Base-by-base conservation (phyloP, 306 rosid species). In the Vicia faba region DNA sequence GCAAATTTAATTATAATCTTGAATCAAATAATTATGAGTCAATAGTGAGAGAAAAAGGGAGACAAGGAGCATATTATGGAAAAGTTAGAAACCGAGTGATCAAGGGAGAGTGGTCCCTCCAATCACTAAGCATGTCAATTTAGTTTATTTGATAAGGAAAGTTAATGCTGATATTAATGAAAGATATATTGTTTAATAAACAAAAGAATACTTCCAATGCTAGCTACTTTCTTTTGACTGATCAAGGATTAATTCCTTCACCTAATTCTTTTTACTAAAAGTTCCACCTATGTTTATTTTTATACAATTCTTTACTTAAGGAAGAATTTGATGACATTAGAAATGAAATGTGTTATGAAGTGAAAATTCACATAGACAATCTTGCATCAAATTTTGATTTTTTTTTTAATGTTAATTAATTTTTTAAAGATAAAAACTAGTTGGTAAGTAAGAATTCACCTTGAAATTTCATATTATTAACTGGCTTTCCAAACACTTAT, bases 21-120 rank as follows among this genome's bases (percentile, higher is more conserved):
- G 76, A 55, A 61, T 18, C 59, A 75, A 77, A 79, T 72, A 16
- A 66, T 75, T 11, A 66, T 69, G 79, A 73, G 84, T 75, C 44
- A 73, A 56, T 66, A 63, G 79, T 31, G 12, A 69, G 85, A 85
- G 82, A 66, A 73, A 82, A 82, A 62, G 71, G 77, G 74, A 59
- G 89, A 86, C 91, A 84, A 55, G 69, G 75, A 80, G 92, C 88
- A 88, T 80, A 86, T 80, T 84, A 79, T 61, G 86, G 79, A 86
- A 86, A 86, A 81, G 80, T 51, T 49, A 57, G 68, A 69, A 80
- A 72, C 60, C 29, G 50, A 82, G 79, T 77, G 84, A 80, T 53
- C 49, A 63, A 78, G 36, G 12, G 51, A 53, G 44, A 29, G 4
- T 11, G 91, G 86, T 35, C 89, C 96, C 91, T 69, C 85, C 75